phyloP scores from a whole-genome alignment of 306 rosid species.

The Dryas alaskensis region DNA sequence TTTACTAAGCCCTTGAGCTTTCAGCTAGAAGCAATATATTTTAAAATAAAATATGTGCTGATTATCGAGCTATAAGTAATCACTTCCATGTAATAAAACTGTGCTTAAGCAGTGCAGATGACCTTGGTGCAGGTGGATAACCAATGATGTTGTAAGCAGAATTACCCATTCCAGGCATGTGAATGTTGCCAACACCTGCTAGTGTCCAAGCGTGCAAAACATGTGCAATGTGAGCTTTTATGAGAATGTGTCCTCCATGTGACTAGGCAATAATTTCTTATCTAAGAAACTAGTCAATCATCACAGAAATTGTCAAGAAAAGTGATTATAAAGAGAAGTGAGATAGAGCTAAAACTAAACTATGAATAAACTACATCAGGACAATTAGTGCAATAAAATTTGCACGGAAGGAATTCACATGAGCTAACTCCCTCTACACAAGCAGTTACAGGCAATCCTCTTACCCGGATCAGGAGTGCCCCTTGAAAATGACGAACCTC shows the following conservation, averaged over 20 bases:
- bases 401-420: slow-evolving; percentile 14
- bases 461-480: slow-evolving; percentile 70
- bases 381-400: slow-evolving; percentile 5
- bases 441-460: slow-evolving; percentile 28
- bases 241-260: slow-evolving; percentile 69
- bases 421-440: slow-evolving; percentile 15
- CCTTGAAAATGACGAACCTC: slow-evolving; percentile 56
- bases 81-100: slow-evolving; percentile 53
- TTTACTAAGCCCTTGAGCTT: slow-evolving; percentile 25
- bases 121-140: slow-evolving; percentile 99
- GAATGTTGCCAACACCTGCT: slow-evolving; percentile 99
- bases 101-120: slow-evolving; percentile 99
- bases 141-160: slow-evolving; percentile 96
- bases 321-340: slow-evolving; percentile 2
- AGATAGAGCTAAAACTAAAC: slow-evolving; percentile 11
- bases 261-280: slow-evolving; percentile 57
- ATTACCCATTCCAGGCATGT: slow-evolving; percentile 98
- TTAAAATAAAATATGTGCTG: slow-evolving; percentile 34
- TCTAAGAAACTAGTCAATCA: slow-evolving; percentile 38
- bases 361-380: slow-evolving; percentile 14
- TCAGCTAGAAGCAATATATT: slow-evolving; percentile 28
- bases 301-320: slow-evolving; percentile 19
- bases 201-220: slow-evolving; percentile 99
- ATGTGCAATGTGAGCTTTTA: slow-evolving; percentile 93
- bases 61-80: slow-evolving; percentile 40